Evolutionary conservation across 331 rosid genomes (phyloP), one percentile per base, ranked within the genome.

Genomic region (Prunus yedoensis): DNA sequence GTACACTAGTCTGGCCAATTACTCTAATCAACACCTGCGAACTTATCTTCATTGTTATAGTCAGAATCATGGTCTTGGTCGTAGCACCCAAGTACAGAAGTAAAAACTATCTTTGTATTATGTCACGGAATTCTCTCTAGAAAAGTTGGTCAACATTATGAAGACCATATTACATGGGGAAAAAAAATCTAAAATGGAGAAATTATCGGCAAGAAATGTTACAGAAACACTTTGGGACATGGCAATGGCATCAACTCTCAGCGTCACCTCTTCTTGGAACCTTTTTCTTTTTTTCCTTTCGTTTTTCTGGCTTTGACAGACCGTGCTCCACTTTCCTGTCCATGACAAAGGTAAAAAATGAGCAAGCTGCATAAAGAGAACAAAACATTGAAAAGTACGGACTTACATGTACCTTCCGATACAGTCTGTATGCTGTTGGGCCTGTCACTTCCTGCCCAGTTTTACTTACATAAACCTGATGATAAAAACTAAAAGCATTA

Each of bases 361-460:
- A 35, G 73, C 54, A 71, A 60, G 73, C 21, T 28, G 58, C 58
- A 58, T 12, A 58, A 60, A 64, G 52, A 30, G 46, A 74, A 74
- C 12, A 83, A 68, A 60, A 8, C 10, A 70, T 78, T 60, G 60
- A 32, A 20, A 54, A 62, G 50, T 11, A 74, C 50, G 63, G 28
- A 57, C n/a, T 46, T 41, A 54, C 27, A 52, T 53, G 70, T 79
- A 90, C 99, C 96, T 81, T 90, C 84, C 80, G 78, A 80, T 92
- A 90, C 10, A 78, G 87, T 68, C 68, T 83, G 71, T 90, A 92
- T 25, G 97, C 99, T 25, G 14, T 13, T 68, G 35, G 82, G 60
- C 99, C 99, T 4, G 92, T 81, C 80, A 88, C 60, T 78, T 94
- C 95, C 85, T 92, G 78, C 77, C 99, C 99, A 64, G 65, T 78